phyloP scores from a whole-genome alignment of 2,329 filamentous ascomycete species.

The Hymenoscyphus infarciens region DNA sequence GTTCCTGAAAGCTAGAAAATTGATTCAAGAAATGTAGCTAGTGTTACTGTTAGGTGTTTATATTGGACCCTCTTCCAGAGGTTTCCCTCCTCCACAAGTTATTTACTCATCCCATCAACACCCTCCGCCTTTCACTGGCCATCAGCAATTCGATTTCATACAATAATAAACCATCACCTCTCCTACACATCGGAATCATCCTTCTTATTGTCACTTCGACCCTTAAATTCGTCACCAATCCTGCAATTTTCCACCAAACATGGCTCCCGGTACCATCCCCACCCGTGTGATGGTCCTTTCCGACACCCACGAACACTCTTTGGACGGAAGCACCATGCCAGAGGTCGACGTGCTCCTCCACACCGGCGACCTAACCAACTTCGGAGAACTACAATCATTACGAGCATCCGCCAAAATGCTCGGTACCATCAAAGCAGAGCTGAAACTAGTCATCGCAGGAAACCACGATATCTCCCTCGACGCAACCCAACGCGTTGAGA shows the following conservation, averaged over 20 bases:
- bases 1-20: too few species aligned
- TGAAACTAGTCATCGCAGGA: constrained; percentile 60
- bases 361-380: constrained; percentile 39
- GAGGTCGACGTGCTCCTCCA: constrained; percentile 38
- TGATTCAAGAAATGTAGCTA: too few species aligned
- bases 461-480: constrained; percentile 61
- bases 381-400: constrained; percentile 30
- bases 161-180: too few species aligned
- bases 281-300: constrained; percentile 28
- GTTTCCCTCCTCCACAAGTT: too few species aligned
- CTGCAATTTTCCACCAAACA: background rate
- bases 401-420: constrained; percentile 28
- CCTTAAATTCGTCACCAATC: background rate
- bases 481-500: constrained; percentile 9
- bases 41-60: too few species aligned
- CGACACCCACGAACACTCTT: constrained; percentile 25
- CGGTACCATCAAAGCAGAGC: constrained; percentile 44
- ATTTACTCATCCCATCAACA: too few species aligned
- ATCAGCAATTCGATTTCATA: too few species aligned
- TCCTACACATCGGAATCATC: too few species aligned
- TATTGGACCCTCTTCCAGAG: too few species aligned
- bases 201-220: too few species aligned
- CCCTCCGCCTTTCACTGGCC: too few species aligned
- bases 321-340: constrained; percentile 21
- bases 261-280: constrained; percentile 15